Base-by-base conservation (phyloP, 2,329 filamentous ascomycete genomes). In the Apiospora arundinis region DNA sequence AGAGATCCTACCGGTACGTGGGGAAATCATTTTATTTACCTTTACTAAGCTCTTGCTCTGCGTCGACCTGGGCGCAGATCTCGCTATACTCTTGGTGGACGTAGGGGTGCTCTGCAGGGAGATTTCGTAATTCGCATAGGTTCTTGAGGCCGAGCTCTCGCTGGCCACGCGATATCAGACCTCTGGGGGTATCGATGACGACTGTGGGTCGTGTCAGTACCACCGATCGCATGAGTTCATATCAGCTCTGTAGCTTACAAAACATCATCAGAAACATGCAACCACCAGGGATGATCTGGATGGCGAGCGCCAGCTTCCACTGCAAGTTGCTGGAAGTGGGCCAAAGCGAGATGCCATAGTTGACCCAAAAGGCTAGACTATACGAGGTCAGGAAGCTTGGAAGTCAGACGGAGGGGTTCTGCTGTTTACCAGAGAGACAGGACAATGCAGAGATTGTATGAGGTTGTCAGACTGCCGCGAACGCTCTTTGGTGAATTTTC, bases 381-480 rank as follows among this genome's bases (percentile, higher is more conserved):
- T 14, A 46, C 16, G 18, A 73, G 63, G 6, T 68, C 72, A 6
- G 73, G 4, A 37, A 7, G 32, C 23, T 5, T 4, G 16, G 28
- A 37, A 74, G 73, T 2, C 69, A 70, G 2, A 70, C 74, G 12
- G 3, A 75, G 25, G 69, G 3, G 79, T n/a, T 37, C 25, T 14
- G 21, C 9, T 45, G 40, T 42, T 28, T 45, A 66, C 70, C 67
- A 78, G 0, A 83, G 74, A 0, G 81, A 80, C 2, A 80, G 67
- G 28, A 83, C 77, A 67, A 83, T 83, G 75, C 82, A 81, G 14
- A 83, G 72, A 69, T 83, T 83, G 71, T 83, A 84, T 0, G 80
- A 77, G 6, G 82, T 81, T 1, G 82, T 83, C 48, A 84, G 77
- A 2, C 81, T 80, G 0, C 82, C 83, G 69, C 82, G 79, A 21